Conservation (phyloP, 1,139 yeast genomes). For the Kodamaea derodonti region DNA sequence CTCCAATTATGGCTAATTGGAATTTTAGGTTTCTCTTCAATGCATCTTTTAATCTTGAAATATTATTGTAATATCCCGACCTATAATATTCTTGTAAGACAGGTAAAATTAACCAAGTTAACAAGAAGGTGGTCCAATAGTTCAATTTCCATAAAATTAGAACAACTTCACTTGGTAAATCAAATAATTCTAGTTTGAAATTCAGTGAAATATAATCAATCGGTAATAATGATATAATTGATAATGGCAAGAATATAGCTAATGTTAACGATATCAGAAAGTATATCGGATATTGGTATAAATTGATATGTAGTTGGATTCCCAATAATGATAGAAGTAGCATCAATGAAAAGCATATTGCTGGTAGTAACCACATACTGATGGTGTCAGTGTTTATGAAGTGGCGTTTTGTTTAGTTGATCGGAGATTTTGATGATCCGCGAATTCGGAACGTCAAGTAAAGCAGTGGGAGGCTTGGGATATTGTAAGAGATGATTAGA, state of each 20-base stretch:
- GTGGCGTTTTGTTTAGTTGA: too few relatives aligned
- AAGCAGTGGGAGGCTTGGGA: neutral
- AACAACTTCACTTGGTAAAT: constrained; percentile 41
- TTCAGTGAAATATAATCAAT: constrained; percentile 38
- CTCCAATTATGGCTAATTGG: constrained; percentile 54
- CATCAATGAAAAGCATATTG: constrained; percentile 26
- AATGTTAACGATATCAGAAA: constrained; percentile 31
- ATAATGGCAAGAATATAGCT: constrained; percentile 43
- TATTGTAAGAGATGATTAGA: too few relatives aligned
- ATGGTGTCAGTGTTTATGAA: neutral
- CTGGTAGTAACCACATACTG: constrained; percentile 29
- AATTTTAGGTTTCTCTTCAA: constrained; percentile 53
- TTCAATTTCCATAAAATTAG: constrained; percentile 64
- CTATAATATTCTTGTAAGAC: constrained; percentile 67
- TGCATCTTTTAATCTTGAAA: constrained; percentile 52
- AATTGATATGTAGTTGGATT: constrained; percentile 34
- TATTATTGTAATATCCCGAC: constrained; percentile 58
- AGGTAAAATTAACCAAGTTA: constrained; percentile 76
- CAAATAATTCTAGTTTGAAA: constrained; percentile 18
- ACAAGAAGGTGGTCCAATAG: constrained; percentile 74
- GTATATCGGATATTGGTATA: constrained; percentile 34
- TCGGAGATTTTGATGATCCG: too few relatives aligned
- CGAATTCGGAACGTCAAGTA: too few relatives aligned
- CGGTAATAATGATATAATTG: constrained; percentile 39
- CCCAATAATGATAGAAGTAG: constrained; percentile 31